Evolutionary conservation across 225 moss, liverwort and hornwort genomes (phyloP).

Genomic region (Polytrichum formosum): DNA sequence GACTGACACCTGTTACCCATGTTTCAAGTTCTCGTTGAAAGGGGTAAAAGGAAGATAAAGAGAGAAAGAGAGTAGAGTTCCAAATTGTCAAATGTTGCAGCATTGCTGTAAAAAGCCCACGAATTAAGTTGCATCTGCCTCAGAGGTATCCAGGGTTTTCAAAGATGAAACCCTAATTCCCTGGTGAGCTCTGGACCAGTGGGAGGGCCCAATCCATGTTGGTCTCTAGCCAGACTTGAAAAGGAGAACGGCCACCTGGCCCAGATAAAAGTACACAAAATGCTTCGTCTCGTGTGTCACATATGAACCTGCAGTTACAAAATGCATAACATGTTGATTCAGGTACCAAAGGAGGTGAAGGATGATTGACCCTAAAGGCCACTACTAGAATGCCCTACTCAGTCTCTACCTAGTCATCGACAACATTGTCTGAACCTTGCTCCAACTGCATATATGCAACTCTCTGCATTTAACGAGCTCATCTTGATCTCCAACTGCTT

Average conservation of each 20-base stretch:
- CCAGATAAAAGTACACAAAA: slow-evolving; percentile 97
- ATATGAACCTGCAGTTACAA: slow-evolving; percentile 76
- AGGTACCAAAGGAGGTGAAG: background rate
- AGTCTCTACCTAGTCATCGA: no score
- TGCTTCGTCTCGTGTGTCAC: slow-evolving; percentile 98
- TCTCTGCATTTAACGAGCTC: no score
- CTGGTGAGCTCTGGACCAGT: slow-evolving; percentile 22
- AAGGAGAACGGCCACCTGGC: slow-evolving; percentile 93
- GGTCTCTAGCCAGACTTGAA: slow-evolving; percentile 77
- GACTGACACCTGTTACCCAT: slow-evolving; percentile 9
- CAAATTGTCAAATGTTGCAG: slow-evolving; percentile 36
- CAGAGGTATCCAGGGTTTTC: slow-evolving; percentile 34
- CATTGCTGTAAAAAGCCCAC: slow-evolving; percentile 35
- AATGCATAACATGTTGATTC: background rate
- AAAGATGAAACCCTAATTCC: slow-evolving; percentile 37
- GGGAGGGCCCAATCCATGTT: slow-evolving; percentile 16
- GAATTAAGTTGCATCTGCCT: slow-evolving; percentile 17
- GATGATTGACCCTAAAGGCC: no score
- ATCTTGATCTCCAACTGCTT: background rate
- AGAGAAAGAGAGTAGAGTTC: slow-evolving; percentile 37
- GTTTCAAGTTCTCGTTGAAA: slow-evolving; percentile 15
- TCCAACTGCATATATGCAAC: no score
- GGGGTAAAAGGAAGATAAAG: slow-evolving; percentile 30
- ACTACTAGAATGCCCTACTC: no score
- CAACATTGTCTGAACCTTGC: no score